A percentile compares a stretch with the other conserved stretches of the same genome.
These are phyloP conservation scores for Fusarium sp. DNA, from an alignment of 2,329 filamentous ascomycete species.

Conservation along the genomic window DNA sequence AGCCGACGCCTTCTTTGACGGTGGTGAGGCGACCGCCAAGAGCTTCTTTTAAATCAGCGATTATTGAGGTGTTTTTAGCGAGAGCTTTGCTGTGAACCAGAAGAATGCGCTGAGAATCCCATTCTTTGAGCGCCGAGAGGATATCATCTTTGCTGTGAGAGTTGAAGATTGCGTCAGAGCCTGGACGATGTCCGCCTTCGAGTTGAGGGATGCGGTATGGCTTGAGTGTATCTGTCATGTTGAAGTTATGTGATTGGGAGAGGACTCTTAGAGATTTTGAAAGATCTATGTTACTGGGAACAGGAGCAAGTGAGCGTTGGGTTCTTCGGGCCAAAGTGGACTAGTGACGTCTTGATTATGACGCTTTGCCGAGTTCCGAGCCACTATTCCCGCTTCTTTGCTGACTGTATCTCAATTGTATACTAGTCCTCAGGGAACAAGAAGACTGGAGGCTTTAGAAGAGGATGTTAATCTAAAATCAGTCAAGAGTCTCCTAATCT, in stretches of 20 bases:
- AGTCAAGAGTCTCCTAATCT: too few relatives aligned
- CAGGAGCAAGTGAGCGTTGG: neutral
- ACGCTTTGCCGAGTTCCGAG: neutral
- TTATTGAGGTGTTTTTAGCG: neutral
- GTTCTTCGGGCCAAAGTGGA: neutral
- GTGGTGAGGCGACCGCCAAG: neutral
- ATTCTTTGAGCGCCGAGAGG: neutral
- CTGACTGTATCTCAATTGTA: neutral
- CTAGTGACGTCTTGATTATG: constrained; percentile 11
- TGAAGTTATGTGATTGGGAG: neutral
- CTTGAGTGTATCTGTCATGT: neutral
- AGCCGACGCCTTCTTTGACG: constrained; percentile 10
- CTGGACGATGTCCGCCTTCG: constrained; percentile 1
- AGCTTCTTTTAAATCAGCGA: neutral
- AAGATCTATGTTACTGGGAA: neutral
- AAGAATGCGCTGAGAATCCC: neutral
- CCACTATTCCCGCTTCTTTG: neutral
- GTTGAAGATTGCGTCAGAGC: constrained; percentile 16
- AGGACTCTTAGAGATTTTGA: neutral
- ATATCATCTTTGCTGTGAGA: constrained; percentile 9
- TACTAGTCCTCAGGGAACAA: too few relatives aligned
- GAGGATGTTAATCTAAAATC: too few relatives aligned
- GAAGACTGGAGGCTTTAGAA: too few relatives aligned
- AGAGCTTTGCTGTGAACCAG: constrained; percentile 16
- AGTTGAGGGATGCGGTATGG: constrained; percentile 9